Evolutionary conservation across 208 protist genomes (phyloP).

Genomic region (Trypanosoma theileri): DNA sequence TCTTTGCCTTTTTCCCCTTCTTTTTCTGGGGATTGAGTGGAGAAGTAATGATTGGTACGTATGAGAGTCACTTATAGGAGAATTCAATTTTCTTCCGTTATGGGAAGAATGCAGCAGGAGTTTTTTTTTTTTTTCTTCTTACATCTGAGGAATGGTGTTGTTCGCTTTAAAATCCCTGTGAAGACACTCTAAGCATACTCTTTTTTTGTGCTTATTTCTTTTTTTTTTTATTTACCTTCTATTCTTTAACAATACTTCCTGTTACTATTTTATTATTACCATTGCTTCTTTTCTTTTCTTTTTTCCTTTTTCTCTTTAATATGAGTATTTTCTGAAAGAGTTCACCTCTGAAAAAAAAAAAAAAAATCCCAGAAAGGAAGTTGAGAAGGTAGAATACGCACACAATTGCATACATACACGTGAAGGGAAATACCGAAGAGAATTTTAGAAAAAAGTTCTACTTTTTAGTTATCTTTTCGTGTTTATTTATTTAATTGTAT

Average conservation of each 20-base stretch:
- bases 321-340: no score
- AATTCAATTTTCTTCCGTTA: neutral
- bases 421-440: no score
- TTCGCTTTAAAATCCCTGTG: no score
- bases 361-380: no score
- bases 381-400: no score
- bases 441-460: no score
- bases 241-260: neutral
- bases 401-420: no score
- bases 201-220: neutral
- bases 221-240: neutral
- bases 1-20: conserved; percentile 8
- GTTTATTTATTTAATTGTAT: neutral
- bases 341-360: no score
- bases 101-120: neutral
- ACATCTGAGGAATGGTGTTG: conserved; percentile 17
- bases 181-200: no score
- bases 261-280: neutral
- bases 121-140: neutral
- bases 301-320: conserved; percentile 28
- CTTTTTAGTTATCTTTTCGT: neutral
- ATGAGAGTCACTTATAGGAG: neutral
- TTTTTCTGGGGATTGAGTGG: conserved; percentile 19
- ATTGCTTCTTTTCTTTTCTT: conserved; percentile 3
- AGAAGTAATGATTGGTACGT: neutral